phyloP scores from a whole-genome alignment of 371 early-diverging fungal species.

The Chytridium lagenaria region DNA sequence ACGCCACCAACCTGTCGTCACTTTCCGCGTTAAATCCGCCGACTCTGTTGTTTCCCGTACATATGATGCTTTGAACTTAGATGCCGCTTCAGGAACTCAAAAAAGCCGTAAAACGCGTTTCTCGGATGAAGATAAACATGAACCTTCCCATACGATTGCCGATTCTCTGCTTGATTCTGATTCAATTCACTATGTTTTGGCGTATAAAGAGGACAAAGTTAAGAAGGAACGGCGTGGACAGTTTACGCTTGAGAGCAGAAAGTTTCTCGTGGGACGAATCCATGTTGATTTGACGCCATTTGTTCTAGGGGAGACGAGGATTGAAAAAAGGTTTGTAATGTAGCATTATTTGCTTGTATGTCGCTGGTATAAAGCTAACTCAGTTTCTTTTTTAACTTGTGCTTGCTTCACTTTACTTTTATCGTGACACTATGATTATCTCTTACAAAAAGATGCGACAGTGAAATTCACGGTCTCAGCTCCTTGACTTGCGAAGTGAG shows the following conservation, averaged over 20 bases:
- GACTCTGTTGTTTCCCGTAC: neutral
- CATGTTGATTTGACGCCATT: constrained; percentile 24
- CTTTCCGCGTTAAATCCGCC: neutral
- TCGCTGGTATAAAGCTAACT: neutral
- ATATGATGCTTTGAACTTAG: neutral
- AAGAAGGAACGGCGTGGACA: constrained; percentile 9
- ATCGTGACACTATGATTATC: too few species aligned
- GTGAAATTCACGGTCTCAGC: constrained; percentile 16
- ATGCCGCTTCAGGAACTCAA: neutral
- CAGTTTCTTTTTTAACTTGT: too few species aligned
- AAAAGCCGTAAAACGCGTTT: neutral
- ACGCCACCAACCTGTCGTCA: neutral
- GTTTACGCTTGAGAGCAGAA: constrained; percentile 22
- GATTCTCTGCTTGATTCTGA: constrained; percentile 23
- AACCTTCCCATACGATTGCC: neutral
- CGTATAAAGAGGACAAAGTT: neutral
- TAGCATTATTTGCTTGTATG: neutral
- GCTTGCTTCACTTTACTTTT: too few species aligned
- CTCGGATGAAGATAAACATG: neutral
- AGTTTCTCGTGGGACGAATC: constrained; percentile 18
- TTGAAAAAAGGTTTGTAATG: constrained; percentile 21
- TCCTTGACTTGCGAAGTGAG: neutral
- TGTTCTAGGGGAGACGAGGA: constrained; percentile 5
- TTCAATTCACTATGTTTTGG: neutral
- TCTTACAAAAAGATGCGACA: neutral